These are phyloP conservation scores for Trichoderma endophyticum DNA, from an alignment of 2,329 filamentous ascomycete species.

Conservation along the genomic window DNA sequence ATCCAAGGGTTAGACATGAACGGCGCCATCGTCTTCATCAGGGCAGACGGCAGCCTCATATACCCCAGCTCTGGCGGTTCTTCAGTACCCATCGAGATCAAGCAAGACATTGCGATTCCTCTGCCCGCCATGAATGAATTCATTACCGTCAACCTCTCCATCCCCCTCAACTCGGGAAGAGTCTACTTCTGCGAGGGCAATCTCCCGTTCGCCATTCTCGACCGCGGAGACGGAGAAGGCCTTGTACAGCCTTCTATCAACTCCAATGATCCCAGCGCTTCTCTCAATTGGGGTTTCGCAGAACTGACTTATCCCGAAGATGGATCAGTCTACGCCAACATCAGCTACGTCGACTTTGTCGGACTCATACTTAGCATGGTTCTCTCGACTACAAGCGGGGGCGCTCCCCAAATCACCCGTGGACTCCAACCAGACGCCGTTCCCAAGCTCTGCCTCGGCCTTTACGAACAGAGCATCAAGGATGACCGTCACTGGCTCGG, in stretches of 20 bases:
- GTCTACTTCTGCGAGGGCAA: slow-evolving; percentile 45
- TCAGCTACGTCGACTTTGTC: slow-evolving; percentile 52
- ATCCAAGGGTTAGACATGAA: slow-evolving; percentile 43
- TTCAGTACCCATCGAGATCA: slow-evolving; percentile 35
- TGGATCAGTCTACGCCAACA: slow-evolving; percentile 44
- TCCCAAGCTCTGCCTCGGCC: slow-evolving; percentile 39
- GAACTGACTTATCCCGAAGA: slow-evolving; percentile 45
- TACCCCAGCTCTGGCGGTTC: slow-evolving; percentile 42
- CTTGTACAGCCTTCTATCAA: slow-evolving; percentile 50
- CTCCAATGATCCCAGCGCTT: slow-evolving; percentile 41
- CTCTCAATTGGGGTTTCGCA: slow-evolving; percentile 48
- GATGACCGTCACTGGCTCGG: slow-evolving; percentile 45
- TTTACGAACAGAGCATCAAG: slow-evolving; percentile 34
- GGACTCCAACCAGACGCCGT: slow-evolving; percentile 40
- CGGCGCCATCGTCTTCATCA: slow-evolving; percentile 42
- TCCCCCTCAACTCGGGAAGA: slow-evolving; percentile 40
- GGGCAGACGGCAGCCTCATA: slow-evolving; percentile 38
- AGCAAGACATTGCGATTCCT: slow-evolving; percentile 42
- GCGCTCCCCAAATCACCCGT: slow-evolving; percentile 36
- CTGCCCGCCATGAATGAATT: slow-evolving; percentile 38
- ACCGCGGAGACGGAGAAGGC: slow-evolving; percentile 29
- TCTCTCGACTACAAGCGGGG: slow-evolving; percentile 36
- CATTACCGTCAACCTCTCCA: slow-evolving; percentile 39
- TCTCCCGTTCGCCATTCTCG: slow-evolving; percentile 43
- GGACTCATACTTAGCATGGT: slow-evolving; percentile 50